Base-by-base conservation (phyloP, 2,329 filamentous ascomycete genomes). In the Talaromyces atroroseus region DNA sequence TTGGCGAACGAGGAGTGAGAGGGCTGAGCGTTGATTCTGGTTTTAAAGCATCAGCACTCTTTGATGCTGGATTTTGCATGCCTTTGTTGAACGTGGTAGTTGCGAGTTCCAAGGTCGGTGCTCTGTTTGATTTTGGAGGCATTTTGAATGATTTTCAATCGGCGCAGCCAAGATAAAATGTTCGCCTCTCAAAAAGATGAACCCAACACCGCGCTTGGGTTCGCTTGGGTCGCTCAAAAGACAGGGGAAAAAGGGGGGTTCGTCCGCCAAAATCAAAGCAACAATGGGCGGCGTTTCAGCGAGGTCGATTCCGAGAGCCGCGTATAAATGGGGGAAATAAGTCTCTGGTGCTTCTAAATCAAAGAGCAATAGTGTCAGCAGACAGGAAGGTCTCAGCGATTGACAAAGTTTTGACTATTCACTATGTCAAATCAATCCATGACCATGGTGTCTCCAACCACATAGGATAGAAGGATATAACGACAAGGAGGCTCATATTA, bases 41-140 rank as follows among this genome's bases (percentile, higher is more conserved):
- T 54, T 69, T 73, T 58, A 68, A 66, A 47, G 62, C 67, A 60
- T 67, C 66, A 40, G 70, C 69, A 16, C 69, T 68, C 46, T 70
- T 62, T 57, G 71, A 69, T 54, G 67, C 67, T 8, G 66, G 63
- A 38, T 64, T 60, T 59, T 69, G 70, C 49, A 58, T 56, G 57
- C 63, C 68, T 34, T 63, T 57, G 54, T 68, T 66, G 18, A 67
- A 60, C 52, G 64, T 69, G 56, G 66, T 64, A 32, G 67, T 64
- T 56, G 65, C 71, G 54, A 74, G 64, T 60, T 74, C 70, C 60
- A 74, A 63, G 61, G 69, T 73, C 34, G 70, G 69, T 60, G 72
- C 61, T 54, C 59, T 65, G 36, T 69, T 72, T 36, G 69, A 64
- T 67, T 69, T 66, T 26, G 67, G 68, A 48, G 71, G 67, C 70